Evolutionary conservation across 2,329 filamentous ascomycete species (phyloP), one percentile per base, ranked within the genome.

Genomic region (Alternaria solani): DNA sequence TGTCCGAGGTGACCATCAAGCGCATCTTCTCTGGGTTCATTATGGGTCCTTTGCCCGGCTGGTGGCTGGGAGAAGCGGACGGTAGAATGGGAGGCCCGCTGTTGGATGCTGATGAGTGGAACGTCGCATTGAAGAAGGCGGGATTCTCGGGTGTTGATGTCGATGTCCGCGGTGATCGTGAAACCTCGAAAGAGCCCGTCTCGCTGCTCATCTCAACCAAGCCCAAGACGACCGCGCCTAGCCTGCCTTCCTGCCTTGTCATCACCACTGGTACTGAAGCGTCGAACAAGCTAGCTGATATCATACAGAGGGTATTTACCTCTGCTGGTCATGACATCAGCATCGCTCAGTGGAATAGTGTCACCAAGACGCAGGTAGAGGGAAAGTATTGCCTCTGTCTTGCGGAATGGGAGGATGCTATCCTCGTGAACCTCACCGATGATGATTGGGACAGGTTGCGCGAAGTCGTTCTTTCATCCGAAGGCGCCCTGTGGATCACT

Each of bases 101-200:
- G 11, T 36, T 59, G 23, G 42, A 55, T 32, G 51, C 49, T 9
- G 56, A 49, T 7, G 51, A 55, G 28, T 59, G 56, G 56, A 49
- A 49, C 12, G 36, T 38, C 7, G 56, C 56, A 4, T 59, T 59
- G 42, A 54, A 59, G 28, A 5, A 23, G 26, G 56, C 49, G 12
- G 56, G 56, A 34, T 59, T 59, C 43, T 59, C 56, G 16, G 56
- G 56, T 16, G 49, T 59, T 46, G 56, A 58, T 42, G 49, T 58
- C 32, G 56, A 58, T 47, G 18, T 58, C 18, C 56, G 56, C 5
- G 56, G 56, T 32, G 56, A 58, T 20, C 42, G 42, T 3, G 56
- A 58, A 11, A 53, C 34, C 18, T 58, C 56, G 7, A 53, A 54
- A 34, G 56, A 58, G 49, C 56, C 56, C 23, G 56, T 58, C 12